Evolutionary conservation across 2,329 filamentous ascomycete genomes (phyloP).

Genomic region (Diaporthe humulicola): DNA sequence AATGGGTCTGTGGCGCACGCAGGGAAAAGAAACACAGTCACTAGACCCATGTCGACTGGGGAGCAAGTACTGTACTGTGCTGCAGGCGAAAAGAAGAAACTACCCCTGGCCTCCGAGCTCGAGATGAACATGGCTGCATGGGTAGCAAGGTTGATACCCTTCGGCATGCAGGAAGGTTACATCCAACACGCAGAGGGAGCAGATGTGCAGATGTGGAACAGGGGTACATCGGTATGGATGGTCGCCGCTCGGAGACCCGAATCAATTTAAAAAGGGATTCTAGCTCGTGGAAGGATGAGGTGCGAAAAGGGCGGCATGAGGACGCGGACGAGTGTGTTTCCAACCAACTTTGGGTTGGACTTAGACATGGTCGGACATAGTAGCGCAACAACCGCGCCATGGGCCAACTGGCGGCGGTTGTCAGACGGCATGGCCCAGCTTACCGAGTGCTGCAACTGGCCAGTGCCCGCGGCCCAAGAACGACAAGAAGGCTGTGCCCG

Average conservation of each 20-base stretch:
- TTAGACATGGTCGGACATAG: background rate
- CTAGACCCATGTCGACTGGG: slow-evolving; percentile 25
- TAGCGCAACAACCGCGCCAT: slow-evolving; percentile 31
- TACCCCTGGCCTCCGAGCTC: slow-evolving; percentile 20
- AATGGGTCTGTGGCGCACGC: slow-evolving; percentile 33
- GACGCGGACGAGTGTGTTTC: background rate
- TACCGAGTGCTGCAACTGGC: background rate
- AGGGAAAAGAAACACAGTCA: slow-evolving; percentile 25
- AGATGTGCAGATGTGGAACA: slow-evolving; percentile 33
- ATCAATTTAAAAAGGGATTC: slow-evolving; percentile 25
- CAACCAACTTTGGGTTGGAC: slow-evolving; percentile 22
- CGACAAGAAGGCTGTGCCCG: slow-evolving; percentile 15
- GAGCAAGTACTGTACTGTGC: slow-evolving; percentile 6
- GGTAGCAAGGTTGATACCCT: slow-evolving; percentile 35
- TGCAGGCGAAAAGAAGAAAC: slow-evolving; percentile 12
- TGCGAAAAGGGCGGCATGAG: slow-evolving; percentile 3
- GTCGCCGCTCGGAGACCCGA: slow-evolving; percentile 31
- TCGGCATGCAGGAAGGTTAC: slow-evolving; percentile 37
- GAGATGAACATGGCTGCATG: slow-evolving; percentile 35
- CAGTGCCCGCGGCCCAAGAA: background rate
- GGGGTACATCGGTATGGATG: slow-evolving; percentile 33
- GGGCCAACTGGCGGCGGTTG: slow-evolving; percentile 14
- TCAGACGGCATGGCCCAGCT: slow-evolving; percentile 7
- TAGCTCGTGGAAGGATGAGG: slow-evolving; percentile 28
- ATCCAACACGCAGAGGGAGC: slow-evolving; percentile 25